These are phyloP conservation scores for Begonia loranthoides DNA, from an alignment of 306 rosid genomes.

Conservation along the genomic window DNA sequence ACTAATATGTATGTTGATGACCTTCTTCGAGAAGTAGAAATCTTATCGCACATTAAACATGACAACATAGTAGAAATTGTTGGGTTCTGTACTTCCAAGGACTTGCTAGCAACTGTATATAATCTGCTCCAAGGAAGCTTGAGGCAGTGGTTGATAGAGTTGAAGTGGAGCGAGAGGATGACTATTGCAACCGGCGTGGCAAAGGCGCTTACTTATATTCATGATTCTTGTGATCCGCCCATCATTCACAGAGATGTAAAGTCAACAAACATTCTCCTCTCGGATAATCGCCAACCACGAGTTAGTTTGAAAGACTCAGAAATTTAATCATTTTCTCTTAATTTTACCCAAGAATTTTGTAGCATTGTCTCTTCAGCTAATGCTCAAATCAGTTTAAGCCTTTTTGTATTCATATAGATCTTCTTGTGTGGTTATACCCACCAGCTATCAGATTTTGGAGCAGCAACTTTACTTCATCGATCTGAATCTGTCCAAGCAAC, in stretches of 20 bases:
- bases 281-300: constrained; percentile 20
- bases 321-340: background rate
- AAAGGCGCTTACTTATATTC: constrained; percentile 29
- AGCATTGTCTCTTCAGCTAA: too few relatives aligned
- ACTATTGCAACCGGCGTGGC: constrained; percentile 27
- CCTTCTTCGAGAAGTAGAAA: constrained; percentile 22
- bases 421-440: background rate
- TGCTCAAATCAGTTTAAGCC: too few relatives aligned
- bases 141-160: constrained; percentile 14
- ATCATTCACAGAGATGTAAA: constrained; percentile 33
- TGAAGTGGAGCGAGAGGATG: constrained; percentile 32
- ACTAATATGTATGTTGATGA: constrained; percentile 10
- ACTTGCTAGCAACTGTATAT: constrained; percentile 27
- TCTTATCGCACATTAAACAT: constrained; percentile 23
- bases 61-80: constrained; percentile 23
- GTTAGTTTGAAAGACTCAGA: constrained; percentile 12
- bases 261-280: constrained; percentile 37
- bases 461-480: constrained; percentile 20
- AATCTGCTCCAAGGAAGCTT: constrained; percentile 23
- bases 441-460: constrained; percentile 38
- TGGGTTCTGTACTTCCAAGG: constrained; percentile 24
- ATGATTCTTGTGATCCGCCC: constrained; percentile 30
- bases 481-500: constrained; percentile 9
- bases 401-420: too few relatives aligned
- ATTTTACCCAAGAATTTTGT: too few relatives aligned